These are phyloP conservation scores for Pyrenochaeta sp. DNA, from an alignment of 2,329 filamentous ascomycete species.

Conservation along the genomic window DNA sequence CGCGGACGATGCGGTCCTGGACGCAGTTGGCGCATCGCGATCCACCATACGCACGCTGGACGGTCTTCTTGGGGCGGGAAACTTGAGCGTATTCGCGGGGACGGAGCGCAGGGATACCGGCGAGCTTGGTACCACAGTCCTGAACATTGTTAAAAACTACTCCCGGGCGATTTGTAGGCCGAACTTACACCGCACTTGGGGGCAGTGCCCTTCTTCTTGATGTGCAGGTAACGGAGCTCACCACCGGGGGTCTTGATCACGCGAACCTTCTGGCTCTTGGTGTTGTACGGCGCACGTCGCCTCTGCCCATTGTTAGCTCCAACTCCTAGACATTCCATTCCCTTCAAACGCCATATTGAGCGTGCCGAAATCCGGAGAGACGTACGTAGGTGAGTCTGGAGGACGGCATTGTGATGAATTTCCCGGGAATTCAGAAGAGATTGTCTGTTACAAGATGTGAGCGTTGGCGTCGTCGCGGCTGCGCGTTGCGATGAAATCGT, in stretches of 20 bases:
- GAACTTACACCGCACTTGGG: conserved; percentile 77
- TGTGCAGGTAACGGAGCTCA: conserved; percentile 94
- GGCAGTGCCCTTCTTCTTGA: conserved; percentile 98
- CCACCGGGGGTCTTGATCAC: conserved; percentile 82
- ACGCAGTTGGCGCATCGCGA: conserved; percentile 99
- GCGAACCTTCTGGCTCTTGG: conserved; percentile 94
- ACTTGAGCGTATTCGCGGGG: conserved; percentile 97
- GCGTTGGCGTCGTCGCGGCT: conserved; percentile 15
- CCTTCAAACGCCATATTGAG: conserved; percentile 13
- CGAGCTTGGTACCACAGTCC: conserved; percentile 97
- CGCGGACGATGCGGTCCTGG: conserved; percentile 95
- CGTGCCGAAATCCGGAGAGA: conserved; percentile 30
- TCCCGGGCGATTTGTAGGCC: conserved; percentile 2
- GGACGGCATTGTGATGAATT: conserved; percentile 60
- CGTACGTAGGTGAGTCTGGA: conserved; percentile 66
- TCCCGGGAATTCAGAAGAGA: conserved; percentile 46
- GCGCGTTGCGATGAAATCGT: conserved; percentile 20
- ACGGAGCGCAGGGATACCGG: conserved; percentile 96
- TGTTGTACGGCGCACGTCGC: conserved; percentile 83
- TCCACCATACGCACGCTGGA: conserved; percentile 95
- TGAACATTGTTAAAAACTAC: conserved; percentile 57
- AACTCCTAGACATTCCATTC: conserved; percentile 10
- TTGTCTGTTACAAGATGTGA: conserved; percentile 40
- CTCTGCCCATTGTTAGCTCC: conserved; percentile 56
- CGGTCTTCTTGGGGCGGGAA: conserved; percentile 99